Evolutionary conservation across 345 rosid species (phyloP), one percentile per base, ranked within the genome.

Genomic region (Ailanthus altissimus): DNA sequence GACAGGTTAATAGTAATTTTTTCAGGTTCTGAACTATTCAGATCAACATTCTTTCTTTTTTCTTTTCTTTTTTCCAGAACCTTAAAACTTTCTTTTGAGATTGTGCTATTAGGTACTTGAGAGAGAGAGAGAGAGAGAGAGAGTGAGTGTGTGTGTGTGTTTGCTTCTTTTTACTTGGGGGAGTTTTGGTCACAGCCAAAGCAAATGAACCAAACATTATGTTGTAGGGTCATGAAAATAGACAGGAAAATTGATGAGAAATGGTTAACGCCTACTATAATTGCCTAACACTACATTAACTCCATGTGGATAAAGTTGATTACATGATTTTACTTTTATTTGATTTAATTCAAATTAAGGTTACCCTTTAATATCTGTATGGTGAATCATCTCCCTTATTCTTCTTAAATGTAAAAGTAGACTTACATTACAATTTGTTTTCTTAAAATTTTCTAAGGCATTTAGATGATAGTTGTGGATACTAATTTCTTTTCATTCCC

Each of bases 251-350:
- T 67, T 77, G 51, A 75, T 63, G 53, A 63, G 72, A 57, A 57
- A 54, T 26, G 11, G 61, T 0, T 4, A 68, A 53, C 38, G 46
- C 46, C 61, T 49, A 56, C 71, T 57, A 54, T 67, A 50, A 54
- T 67, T 58, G 57, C 74, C 75, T 67, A 77, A 63, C 78, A 66
- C 50, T 56, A 61, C 67, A 67, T 75, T 71, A 77, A 65, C 75
- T 77, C 81, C 85, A 83, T 80, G 81, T 80, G 82, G 78, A 75
- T 71, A 75, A 77, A 83, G 84, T 77, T 79, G 81, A 56, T 71
- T 6, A 5, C 25, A 11, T n/a, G 25, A 54, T 54, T 20, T 25
- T 20, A n/a, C 59, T 54, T 32, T 32, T 32, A 3, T 32, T 32
- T 3, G 38, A 3, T 32, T 32, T 32, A 32, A 32, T 32, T 3